Conservation (phyloP, 306 rosid genomes). For the Astragalus glycyphyllos region DNA sequence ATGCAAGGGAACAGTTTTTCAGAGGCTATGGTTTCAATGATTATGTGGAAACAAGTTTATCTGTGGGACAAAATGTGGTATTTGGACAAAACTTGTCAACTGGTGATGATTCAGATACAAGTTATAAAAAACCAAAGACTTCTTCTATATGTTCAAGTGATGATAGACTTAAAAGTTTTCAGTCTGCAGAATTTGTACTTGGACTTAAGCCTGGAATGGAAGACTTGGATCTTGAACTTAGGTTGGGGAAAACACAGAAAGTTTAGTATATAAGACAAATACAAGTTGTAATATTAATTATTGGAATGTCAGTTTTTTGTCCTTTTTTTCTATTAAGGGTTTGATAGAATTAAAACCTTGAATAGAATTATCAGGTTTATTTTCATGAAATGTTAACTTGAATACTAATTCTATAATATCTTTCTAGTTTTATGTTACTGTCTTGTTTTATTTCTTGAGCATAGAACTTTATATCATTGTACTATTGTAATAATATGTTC, state of each 20-base stretch:
- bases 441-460: conserved; percentile 29
- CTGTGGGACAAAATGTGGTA: conserved; percentile 54
- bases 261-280: conserved; percentile 37
- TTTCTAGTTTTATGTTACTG: conserved; percentile 24
- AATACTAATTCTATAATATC: conserved; percentile 30
- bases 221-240: conserved; percentile 92
- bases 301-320: conserved; percentile 35
- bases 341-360: conserved; percentile 41
- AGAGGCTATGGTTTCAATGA: conserved; percentile 31
- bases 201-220: conserved; percentile 53
- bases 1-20: conserved; percentile 38
- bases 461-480: not conserved
- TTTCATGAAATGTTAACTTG: conserved; percentile 44
- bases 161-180: conserved; percentile 44
- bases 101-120: conserved; percentile 43
- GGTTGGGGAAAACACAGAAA: conserved; percentile 72
- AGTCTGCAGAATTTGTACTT: conserved; percentile 50
- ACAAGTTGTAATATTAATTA: conserved; percentile 25
- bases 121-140: conserved; percentile 58
- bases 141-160: conserved; percentile 49
- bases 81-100: conserved; percentile 45
- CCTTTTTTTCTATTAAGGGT: conserved; percentile 9
- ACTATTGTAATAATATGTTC: conserved; percentile 14
- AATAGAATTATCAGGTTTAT: conserved; percentile 42
- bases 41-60: conserved; percentile 63